phyloP scores from a whole-genome alignment of 441 rosid species.

The Euphorbia schlechtendalii region DNA sequence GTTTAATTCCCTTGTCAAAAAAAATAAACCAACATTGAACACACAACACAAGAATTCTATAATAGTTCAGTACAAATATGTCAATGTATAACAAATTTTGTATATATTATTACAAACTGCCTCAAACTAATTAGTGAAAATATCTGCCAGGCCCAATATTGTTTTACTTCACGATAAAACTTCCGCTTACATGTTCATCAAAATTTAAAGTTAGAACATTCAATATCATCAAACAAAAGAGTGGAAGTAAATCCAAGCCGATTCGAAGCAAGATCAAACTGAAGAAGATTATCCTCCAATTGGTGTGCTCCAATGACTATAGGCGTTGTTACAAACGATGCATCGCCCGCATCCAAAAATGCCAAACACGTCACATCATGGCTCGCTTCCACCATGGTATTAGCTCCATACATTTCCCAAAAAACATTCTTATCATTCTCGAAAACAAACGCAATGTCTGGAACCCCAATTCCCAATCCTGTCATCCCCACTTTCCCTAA shows the following conservation, averaged over 20 bases:
- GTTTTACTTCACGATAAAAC: background rate
- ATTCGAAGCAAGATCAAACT: slow-evolving; percentile 18
- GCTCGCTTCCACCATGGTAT: slow-evolving; percentile 19
- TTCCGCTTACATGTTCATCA: background rate
- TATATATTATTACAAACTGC: too few species aligned
- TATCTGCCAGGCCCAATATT: too few species aligned
- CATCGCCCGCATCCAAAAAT: slow-evolving; percentile 15
- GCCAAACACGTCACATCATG: slow-evolving; percentile 17
- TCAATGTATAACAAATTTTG: too few species aligned
- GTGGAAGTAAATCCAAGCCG: slow-evolving; percentile 12
- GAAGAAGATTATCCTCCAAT: slow-evolving; percentile 17
- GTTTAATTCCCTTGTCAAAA: too few species aligned
- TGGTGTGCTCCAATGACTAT: slow-evolving; percentile 20
- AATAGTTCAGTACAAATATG: too few species aligned
- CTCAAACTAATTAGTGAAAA: too few species aligned
- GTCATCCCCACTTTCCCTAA: slow-evolving; percentile 4
- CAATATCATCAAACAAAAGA: slow-evolving; percentile 1
- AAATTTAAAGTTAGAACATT: slow-evolving; percentile 22
- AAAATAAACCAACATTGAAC: too few species aligned
- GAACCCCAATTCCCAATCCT: slow-evolving; percentile 13
- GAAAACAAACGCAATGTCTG: slow-evolving; percentile 19
- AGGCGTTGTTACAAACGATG: background rate
- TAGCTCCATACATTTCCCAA: slow-evolving; percentile 23
- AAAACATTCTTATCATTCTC: slow-evolving; percentile 16
- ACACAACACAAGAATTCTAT: too few species aligned